Percentiles rank a stretch among this genome's conserved stretches.
These are phyloP conservation scores for Termitomyces sp. DNA, from an alignment of 768 basidiomycete genomes.

Conservation along the genomic window DNA sequence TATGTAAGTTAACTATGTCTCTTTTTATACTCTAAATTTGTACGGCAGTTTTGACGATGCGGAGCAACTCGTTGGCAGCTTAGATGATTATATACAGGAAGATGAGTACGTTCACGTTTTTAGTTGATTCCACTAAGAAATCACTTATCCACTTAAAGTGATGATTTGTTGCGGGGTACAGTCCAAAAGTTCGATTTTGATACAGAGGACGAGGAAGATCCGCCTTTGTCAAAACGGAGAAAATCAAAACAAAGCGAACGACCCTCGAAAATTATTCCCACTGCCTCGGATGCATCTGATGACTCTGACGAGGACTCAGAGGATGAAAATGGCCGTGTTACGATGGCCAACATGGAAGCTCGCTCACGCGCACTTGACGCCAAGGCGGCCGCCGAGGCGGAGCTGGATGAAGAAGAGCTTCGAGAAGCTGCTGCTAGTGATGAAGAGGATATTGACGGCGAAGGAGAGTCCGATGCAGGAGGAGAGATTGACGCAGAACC, in stretches of 20 bases:
- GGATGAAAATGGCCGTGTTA: conserved; percentile 51
- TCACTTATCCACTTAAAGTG: conserved; percentile 27
- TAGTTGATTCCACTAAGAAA: not conserved
- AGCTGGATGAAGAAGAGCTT: conserved; percentile 62
- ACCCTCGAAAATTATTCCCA: conserved; percentile 45
- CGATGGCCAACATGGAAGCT: conserved; percentile 78
- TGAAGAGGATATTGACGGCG: conserved; percentile 38
- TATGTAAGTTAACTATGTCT: conserved; percentile 1
- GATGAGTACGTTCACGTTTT: conserved; percentile 31
- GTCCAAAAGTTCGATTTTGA: conserved; percentile 61
- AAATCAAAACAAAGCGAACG: conserved; percentile 51
- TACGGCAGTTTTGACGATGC: conserved; percentile 40
- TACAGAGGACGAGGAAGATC: conserved; percentile 50
- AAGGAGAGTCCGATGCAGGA: conserved; percentile 41
- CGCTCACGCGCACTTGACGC: conserved; percentile 76
- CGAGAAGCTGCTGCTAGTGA: conserved; percentile 50
- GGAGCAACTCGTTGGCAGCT: conserved; percentile 34
- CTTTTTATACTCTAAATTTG: conserved; percentile 6
- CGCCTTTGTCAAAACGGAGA: conserved; percentile 32
- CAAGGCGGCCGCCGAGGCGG: conserved; percentile 59
- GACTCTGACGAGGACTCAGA: conserved; percentile 43
- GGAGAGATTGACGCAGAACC: conserved; percentile 42
- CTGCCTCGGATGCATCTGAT: conserved; percentile 45
- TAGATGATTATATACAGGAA: conserved; percentile 48
- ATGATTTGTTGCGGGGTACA: conserved; percentile 44